Evolutionary conservation across 2,329 filamentous ascomycete genomes (phyloP), one percentile per base, ranked within the genome.

Genomic region (Zymoseptoria brevis): DNA sequence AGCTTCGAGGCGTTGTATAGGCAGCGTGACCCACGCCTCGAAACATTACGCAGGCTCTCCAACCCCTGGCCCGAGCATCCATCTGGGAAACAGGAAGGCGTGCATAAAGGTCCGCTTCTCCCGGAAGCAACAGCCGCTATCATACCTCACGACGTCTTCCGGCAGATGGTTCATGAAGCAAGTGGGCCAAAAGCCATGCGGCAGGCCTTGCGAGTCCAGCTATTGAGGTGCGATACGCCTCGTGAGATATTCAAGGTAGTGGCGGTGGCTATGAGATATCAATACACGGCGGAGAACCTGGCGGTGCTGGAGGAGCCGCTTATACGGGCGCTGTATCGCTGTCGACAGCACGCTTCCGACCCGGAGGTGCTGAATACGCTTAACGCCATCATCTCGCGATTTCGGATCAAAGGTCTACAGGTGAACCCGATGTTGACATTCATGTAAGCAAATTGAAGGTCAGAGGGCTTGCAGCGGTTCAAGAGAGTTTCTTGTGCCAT

Each of bases 301-400:
- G 45, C 61, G 2, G 54, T 57, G 6, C 62, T 73, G 19, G 55
- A 66, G 30, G 66, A 69, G 45, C 61, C 66, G 16, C 55, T 74
- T 13, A 68, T 68, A 55, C 62, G 69, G 35, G 71, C 72, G 7
- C 60, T 73, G 6, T 74, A 72, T 55, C 67, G 69, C n/a, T 68
- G 68, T 53, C 64, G 72, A 16, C 57, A 62, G 8, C 65, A 66
- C 19, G 68, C 67, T 5, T 61, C 67, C 45, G 72, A 74, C 57
- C 58, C 58, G 1, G 62, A 64, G 41, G 64, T 74, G 8, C 62
- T 73, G 3, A 45, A 53, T 4, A 63, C 64, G 4, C 55, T 74
- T 16, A 69, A 61, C 50, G 58, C 60, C 8, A 68, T 74, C 16
- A 57, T 70, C 48, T 56, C 54, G 9, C 68, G 72, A 1, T 69